Percentiles rank a stretch among this genome's conserved stretches.
Conservation (phyloP, 2,329 filamentous ascomycete genomes). For the Scolecobasidium constrictum region DNA sequence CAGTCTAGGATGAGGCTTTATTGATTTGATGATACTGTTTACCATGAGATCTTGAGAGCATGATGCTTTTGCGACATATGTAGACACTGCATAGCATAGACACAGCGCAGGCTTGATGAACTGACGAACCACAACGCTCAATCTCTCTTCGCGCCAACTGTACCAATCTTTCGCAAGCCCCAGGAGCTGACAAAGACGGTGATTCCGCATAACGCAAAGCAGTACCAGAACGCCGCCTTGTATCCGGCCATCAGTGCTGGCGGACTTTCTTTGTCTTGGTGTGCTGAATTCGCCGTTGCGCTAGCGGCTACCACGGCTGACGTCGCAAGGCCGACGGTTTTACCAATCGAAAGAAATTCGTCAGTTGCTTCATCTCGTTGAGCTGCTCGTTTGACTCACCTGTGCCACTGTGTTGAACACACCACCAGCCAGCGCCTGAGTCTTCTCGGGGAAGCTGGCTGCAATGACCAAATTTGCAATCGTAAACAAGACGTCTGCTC, state of each 20-base stretch:
- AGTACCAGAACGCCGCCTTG: slow-evolving; percentile 31
- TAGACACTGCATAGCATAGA: no score
- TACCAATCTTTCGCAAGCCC: slow-evolving; percentile 33
- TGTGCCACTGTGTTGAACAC: slow-evolving; percentile 33
- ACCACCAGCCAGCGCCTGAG: slow-evolving; percentile 33
- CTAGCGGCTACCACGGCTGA: background rate
- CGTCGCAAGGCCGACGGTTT: slow-evolving; percentile 2
- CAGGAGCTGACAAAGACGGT: slow-evolving; percentile 23
- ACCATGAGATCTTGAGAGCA: no score
- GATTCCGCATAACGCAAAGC: slow-evolving; percentile 24
- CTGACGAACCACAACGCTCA: no score
- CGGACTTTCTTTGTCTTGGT: background rate
- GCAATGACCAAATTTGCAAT: slow-evolving; percentile 34
- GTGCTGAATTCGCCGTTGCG: background rate
- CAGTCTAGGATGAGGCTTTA: no score
- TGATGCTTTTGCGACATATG: no score
- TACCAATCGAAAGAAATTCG: slow-evolving; percentile 22
- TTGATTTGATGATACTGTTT: no score
- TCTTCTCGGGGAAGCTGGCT: slow-evolving; percentile 27
- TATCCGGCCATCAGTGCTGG: slow-evolving; percentile 28
- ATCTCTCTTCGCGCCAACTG: slow-evolving; percentile 31
- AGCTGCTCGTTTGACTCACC: slow-evolving; percentile 29
- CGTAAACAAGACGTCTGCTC: slow-evolving; percentile 33
- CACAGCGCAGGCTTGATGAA: no score
- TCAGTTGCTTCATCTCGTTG: slow-evolving; percentile 27